Percentiles rank a stretch among this genome's conserved stretches.
phyloP scores from a whole-genome alignment of 2,329 filamentous ascomycete species.

The Fusarium xylarioides region DNA sequence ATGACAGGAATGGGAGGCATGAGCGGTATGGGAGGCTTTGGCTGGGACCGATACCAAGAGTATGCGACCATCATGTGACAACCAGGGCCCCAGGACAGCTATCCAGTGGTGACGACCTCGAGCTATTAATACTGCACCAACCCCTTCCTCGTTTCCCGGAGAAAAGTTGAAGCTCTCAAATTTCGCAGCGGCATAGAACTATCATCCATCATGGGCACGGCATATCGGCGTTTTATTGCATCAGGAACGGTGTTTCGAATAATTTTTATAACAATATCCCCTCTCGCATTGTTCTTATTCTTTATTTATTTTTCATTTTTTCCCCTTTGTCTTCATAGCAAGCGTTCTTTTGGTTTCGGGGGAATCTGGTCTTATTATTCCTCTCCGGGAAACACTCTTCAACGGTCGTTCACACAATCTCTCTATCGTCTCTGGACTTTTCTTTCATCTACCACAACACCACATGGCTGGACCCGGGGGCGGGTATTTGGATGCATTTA shows the following conservation, averaged over 20 bases:
- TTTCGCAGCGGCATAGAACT: conserved; percentile 52
- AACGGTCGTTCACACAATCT: conserved; percentile 42
- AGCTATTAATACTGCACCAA: conserved; percentile 52
- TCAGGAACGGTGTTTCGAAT: conserved; percentile 54
- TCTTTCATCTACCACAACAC: conserved; percentile 52
- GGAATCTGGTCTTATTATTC: conserved; percentile 49
- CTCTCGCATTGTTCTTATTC: conserved; percentile 43
- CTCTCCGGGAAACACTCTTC: conserved; percentile 51
- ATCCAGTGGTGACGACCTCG: conserved; percentile 59
- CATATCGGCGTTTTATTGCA: conserved; percentile 55
- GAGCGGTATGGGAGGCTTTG: conserved; percentile 72
- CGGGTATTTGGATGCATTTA: conserved; percentile 64
- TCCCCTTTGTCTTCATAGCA: conserved; percentile 57
- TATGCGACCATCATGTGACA: conserved; percentile 89
- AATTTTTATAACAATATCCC: conserved; percentile 50
- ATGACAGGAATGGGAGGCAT: conserved; percentile 74
- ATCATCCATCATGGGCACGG: conserved; percentile 48
- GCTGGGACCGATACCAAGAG: conserved; percentile 87
- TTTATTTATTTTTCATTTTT: conserved; percentile 46
- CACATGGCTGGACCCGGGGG: conserved; percentile 65
- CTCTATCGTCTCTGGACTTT: conserved; percentile 53
- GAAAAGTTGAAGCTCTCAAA: conserved; percentile 46
- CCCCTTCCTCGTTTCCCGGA: conserved; percentile 47
- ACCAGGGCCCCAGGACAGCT: conserved; percentile 61
- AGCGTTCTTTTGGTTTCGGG: conserved; percentile 48